Conservation (phyloP, 2,329 filamentous ascomycete genomes). For the Sporothrix humicola region DNA sequence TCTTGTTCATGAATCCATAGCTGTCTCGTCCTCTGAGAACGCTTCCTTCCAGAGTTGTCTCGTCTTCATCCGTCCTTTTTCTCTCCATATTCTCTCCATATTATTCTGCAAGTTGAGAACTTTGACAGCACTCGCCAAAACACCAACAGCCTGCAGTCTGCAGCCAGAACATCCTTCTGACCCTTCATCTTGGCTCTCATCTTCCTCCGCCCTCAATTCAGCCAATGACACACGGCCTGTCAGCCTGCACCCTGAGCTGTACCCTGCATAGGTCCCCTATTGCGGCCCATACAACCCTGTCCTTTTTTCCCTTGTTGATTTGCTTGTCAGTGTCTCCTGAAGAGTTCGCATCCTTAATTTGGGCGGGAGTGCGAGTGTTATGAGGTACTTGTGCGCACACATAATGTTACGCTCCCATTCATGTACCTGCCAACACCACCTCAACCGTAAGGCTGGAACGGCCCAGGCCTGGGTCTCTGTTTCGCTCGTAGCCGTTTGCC, state of each 20-base stretch:
- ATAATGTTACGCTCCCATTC: too few relatives aligned
- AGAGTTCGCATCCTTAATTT: not conserved
- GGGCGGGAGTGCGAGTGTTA: slow-evolving; percentile 7
- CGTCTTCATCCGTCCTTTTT: not conserved
- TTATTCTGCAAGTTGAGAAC: not conserved
- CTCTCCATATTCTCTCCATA: not conserved
- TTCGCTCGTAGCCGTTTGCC: slow-evolving; percentile 11
- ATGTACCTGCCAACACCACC: not conserved
- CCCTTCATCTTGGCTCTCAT: slow-evolving; percentile 1
- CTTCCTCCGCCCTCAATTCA: slow-evolving; percentile 12
- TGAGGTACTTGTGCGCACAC: not conserved
- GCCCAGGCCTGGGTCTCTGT: not conserved
- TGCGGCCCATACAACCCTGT: not conserved
- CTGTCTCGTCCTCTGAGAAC: too few relatives aligned
- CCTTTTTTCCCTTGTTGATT: not conserved
- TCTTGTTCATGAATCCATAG: not conserved
- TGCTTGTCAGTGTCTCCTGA: not conserved
- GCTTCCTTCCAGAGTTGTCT: not conserved
- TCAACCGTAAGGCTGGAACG: slow-evolving; percentile 11
- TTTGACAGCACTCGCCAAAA: not conserved
- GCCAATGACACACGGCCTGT: not conserved
- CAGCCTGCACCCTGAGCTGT: not conserved
- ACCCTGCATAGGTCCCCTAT: slow-evolving; percentile 16
- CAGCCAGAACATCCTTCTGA: not conserved
- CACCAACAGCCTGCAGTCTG: not conserved